A percentile compares a stretch with the other conserved stretches of the same genome.
These are phyloP conservation scores for Perkinsela sp. DNA, from an alignment of 208 protist species.

Conservation along the genomic window DNA sequence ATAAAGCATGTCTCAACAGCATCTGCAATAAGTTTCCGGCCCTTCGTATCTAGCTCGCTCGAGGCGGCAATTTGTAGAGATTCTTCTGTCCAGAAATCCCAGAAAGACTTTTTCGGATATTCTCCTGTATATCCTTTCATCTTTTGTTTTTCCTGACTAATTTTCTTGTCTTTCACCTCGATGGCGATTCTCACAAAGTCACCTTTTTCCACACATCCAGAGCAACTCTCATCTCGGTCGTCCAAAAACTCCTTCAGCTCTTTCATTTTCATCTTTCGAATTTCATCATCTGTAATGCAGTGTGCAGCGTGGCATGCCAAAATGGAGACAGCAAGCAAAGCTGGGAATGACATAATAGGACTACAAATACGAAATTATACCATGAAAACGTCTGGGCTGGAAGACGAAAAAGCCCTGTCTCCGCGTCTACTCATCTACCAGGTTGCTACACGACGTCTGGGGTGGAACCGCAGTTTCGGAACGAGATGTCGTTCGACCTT, in stretches of 20 bases:
- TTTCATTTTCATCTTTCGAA: slow-evolving; percentile 57
- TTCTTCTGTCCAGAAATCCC: slow-evolving; percentile 25
- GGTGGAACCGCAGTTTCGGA: too few species aligned
- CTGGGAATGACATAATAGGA: not conserved
- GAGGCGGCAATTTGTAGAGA: slow-evolving; percentile 14
- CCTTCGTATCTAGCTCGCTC: slow-evolving; percentile 10
- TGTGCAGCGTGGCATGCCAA: not conserved
- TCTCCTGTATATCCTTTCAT: not conserved
- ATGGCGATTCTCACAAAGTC: slow-evolving; percentile 50
- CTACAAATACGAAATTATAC: not conserved
- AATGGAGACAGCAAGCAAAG: not conserved
- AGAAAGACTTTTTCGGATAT: slow-evolving; percentile 25
- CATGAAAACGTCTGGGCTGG: too few species aligned
- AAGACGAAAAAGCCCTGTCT: too few species aligned
- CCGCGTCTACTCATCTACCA: too few species aligned
- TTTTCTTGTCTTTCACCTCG: slow-evolving; percentile 23
- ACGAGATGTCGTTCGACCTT: too few species aligned
- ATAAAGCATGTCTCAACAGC: slow-evolving; percentile 35
- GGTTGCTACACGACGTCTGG: too few species aligned
- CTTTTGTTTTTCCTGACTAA: slow-evolving; percentile 11
- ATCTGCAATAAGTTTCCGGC: slow-evolving; percentile 17
- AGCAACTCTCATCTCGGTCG: slow-evolving; percentile 27
- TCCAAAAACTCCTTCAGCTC: slow-evolving; percentile 38
- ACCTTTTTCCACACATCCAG: slow-evolving; percentile 44
- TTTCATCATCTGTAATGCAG: slow-evolving; percentile 19